Evolutionary conservation across 2,329 filamentous ascomycete genomes (phyloP).

Genomic region (Botryotinia globosa): DNA sequence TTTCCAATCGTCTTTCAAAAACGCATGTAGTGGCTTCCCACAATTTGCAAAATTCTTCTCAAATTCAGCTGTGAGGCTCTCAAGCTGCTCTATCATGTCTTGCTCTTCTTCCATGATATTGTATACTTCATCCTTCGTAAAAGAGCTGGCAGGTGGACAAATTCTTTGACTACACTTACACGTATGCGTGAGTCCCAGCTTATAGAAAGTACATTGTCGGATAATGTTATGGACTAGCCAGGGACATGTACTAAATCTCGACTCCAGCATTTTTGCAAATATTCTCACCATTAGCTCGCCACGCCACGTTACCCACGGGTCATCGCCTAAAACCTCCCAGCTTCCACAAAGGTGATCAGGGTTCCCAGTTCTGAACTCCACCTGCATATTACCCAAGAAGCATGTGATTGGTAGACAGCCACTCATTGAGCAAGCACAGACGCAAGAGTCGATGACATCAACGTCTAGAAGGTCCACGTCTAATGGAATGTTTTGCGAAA

Average conservation of each 20-base stretch:
- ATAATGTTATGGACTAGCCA: neutral
- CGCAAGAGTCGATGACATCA: neutral
- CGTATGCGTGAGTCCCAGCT: neutral
- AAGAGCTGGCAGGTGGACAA: no score
- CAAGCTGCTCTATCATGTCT: neutral
- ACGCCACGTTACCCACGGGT: no score
- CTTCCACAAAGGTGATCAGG: no score
- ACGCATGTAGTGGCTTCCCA: neutral
- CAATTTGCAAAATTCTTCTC: neutral
- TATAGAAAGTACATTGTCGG: neutral
- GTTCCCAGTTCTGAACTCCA: no score
- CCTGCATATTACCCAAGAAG: neutral
- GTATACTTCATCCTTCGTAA: neutral
- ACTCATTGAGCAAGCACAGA: neutral
- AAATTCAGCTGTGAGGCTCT: neutral
- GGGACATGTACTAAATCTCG: neutral
- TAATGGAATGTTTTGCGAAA: no score
- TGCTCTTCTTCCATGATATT: neutral
- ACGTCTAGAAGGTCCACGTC: neutral
- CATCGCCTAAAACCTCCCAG: no score
- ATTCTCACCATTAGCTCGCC: no score
- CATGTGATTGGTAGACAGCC: neutral
- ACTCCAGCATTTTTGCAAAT: no score
- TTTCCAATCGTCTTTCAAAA: neutral
- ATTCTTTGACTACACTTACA: neutral